These are phyloP conservation scores for Annulohypoxylon nitens DNA, from an alignment of 495 filamentous ascomycete genomes.

Conservation along the genomic window DNA sequence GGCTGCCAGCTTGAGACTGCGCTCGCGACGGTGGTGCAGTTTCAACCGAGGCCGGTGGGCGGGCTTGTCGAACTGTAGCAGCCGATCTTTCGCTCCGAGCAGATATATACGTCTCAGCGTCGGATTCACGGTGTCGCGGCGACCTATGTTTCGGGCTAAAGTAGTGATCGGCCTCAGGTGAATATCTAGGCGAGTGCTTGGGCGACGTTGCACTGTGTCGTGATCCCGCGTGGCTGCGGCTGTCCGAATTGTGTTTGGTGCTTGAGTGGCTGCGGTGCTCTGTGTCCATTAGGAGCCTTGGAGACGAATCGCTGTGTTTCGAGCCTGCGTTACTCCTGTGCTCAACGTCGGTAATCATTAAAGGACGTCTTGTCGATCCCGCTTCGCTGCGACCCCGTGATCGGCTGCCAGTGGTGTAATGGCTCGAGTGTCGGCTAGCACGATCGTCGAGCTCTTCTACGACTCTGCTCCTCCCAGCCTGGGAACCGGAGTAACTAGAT, in stretches of 20 bases:
- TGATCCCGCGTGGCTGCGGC: conserved; percentile 43
- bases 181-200: conserved; percentile 21
- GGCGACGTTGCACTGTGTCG: conserved; percentile 13
- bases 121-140: conserved; percentile 38
- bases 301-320: conserved; percentile 23
- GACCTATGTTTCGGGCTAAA: conserved; percentile 30
- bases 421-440: conserved; percentile 54
- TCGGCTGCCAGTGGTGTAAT: conserved; percentile 41
- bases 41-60: conserved; percentile 30
- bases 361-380: conserved; percentile 47
- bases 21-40: conserved; percentile 44
- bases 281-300: conserved; percentile 40
- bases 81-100: conserved; percentile 54
- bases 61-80: conserved; percentile 48
- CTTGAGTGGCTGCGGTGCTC: conserved; percentile 50
- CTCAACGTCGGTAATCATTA: conserved; percentile 49
- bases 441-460: conserved; percentile 61
- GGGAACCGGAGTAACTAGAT: conserved; percentile 54
- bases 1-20: conserved; percentile 48
- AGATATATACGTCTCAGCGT: conserved; percentile 57
- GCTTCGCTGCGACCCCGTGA: conserved; percentile 55
- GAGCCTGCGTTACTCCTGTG: conserved; percentile 40
- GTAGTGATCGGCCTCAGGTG: conserved; percentile 35
- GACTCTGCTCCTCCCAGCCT: conserved; percentile 55
- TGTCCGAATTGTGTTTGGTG: conserved; percentile 41